phyloP scores from a whole-genome alignment of 148 eudicot species.

The Limonium bicolor region DNA sequence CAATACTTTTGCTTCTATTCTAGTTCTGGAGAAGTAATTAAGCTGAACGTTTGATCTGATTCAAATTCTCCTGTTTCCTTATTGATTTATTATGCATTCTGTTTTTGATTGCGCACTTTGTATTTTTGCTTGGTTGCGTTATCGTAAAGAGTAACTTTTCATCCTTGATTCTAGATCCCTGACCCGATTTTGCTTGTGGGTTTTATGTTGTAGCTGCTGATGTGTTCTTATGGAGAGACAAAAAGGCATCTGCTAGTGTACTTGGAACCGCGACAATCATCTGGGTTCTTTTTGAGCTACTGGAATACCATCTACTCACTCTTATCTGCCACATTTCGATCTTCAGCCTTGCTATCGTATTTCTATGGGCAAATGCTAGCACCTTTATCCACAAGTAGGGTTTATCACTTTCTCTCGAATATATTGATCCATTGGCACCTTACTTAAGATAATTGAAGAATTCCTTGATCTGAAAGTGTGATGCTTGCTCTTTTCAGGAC shows the following conservation, averaged over 20 bases:
- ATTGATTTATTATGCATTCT: no score
- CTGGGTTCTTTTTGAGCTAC: constrained; percentile 82
- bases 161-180: no score
- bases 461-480: not conserved
- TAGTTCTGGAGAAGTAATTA: no score
- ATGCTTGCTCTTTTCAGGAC: constrained; percentile 28
- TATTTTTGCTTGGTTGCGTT: no score
- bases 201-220: constrained; percentile 91
- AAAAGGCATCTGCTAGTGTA: constrained; percentile 58
- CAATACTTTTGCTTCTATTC: no score
- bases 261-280: constrained; percentile 67
- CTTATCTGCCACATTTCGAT: constrained; percentile 72
- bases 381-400: constrained; percentile 75
- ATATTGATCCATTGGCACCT: not conserved
- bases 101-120: no score
- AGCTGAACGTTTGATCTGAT: no score
- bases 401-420: not conserved
- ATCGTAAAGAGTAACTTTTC: no score
- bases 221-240: constrained; percentile 84
- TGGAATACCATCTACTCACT: constrained; percentile 74
- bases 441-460: not conserved
- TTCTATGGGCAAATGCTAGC: constrained; percentile 83
- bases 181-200: no score
- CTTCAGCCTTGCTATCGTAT: constrained; percentile 43
- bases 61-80: no score